Evolutionary conservation across 2,329 filamentous ascomycete species (phyloP), one percentile per base, ranked within the genome.

Genomic region (Exophiala xenobiotica): DNA sequence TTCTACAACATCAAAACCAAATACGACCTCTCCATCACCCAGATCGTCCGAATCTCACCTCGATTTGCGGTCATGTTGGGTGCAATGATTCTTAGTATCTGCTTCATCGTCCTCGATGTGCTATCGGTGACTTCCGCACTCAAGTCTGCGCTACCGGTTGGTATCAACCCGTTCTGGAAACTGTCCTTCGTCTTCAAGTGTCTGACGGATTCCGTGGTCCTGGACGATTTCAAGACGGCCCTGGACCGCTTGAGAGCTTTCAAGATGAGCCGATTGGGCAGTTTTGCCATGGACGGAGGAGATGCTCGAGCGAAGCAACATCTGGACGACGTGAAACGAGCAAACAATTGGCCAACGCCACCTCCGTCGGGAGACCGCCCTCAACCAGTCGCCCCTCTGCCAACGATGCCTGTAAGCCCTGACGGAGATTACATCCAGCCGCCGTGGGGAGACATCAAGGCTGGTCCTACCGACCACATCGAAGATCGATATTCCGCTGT

Each of bases 121-220:
- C 71, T 80, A 12, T 78, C 80, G 7, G 82, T 85, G 0, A 79
- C 81, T 0, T 68, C 70, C 3, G 76, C 70, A 0, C 70, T 82
- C 19, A 62, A 61, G 4, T 63, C 60, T 6, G 52, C 57, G 7
- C 59, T 73, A 0, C 71, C 75, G 0, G 78, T 78, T 6, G 80
- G 80, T n/a, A 78, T 85, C 60, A 82, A 85, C 61, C 82, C 82
- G 0, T 85, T 83, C 64, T 85, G 82, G 82, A 83, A 64, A 43
- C 66, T 81, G 3, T 71, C 75, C 1, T 78, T 80, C 48, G 74
- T 81, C 18, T 81, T 81, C 71, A 82, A 82, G 63, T 82, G 80
- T 53, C 69, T 82, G 42, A 81, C 80, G 4, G 80, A 83, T 58
- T 78, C 75, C 0, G 77, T 83, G 33, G 72, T 83, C 24, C 73